Conservation (phyloP, 2,329 filamentous ascomycete species). For the Colletotrichum costaricense region DNA sequence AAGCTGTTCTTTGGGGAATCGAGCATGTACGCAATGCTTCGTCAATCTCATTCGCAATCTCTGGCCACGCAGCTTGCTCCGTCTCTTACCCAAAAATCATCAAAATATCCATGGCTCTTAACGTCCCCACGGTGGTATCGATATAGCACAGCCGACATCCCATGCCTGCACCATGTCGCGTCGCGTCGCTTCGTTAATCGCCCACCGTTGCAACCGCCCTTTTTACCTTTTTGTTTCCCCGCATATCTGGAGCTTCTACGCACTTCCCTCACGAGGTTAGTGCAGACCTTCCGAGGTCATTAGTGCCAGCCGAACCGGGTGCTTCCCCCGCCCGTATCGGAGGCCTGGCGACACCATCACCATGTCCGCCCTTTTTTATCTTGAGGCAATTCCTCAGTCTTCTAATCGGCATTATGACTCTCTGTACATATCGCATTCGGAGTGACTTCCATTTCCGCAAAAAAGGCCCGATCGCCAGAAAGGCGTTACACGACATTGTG, state of each 20-base stretch:
- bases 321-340: background rate
- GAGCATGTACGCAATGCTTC: conserved; percentile 21
- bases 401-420: background rate
- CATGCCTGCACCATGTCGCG: conserved; percentile 25
- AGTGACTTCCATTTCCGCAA: background rate
- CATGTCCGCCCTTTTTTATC: background rate
- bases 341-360: background rate
- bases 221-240: conserved; percentile 23
- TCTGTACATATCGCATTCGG: background rate
- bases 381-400: background rate
- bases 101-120: background rate
- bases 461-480: background rate
- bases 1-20: background rate
- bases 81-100: conserved; percentile 9
- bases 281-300: background rate
- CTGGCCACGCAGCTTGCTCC: conserved; percentile 10
- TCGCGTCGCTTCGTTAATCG: conserved; percentile 31
- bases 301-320: conserved; percentile 9
- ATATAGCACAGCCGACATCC: conserved; percentile 7
- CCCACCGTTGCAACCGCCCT: conserved; percentile 7
- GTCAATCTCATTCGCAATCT: conserved; percentile 32
- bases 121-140: conserved; percentile 16
- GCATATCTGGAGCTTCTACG: conserved; percentile 10
- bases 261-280: background rate
- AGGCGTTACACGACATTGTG: background rate